A percentile compares a stretch with the other conserved stretches of the same genome.
Conservation (phyloP, 768 basidiomycete genomes). For the Leccinum uliginosum region DNA sequence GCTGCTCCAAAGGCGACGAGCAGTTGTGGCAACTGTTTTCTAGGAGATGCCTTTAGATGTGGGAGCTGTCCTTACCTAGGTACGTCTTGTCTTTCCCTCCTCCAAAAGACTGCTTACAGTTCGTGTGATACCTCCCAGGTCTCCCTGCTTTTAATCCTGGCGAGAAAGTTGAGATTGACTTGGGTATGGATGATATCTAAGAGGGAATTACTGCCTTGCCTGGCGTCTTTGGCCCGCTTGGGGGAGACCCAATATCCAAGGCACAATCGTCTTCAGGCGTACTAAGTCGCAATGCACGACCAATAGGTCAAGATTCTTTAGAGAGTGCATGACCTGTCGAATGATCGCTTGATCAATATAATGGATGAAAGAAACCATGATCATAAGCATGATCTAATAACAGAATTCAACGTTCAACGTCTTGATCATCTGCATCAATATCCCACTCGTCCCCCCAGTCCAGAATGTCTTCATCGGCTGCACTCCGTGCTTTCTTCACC, state of each 20-base stretch:
- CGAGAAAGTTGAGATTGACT: constrained; percentile 91
- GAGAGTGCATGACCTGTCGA: constrained; percentile 1
- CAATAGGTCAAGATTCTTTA: neutral
- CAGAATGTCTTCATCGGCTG: constrained; percentile 26
- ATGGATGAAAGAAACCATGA: neutral
- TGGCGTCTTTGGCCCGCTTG: neutral
- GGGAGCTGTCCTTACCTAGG: constrained; percentile 94
- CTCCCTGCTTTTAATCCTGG: constrained; percentile 98
- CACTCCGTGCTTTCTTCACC: constrained; percentile 18
- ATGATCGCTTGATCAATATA: neutral
- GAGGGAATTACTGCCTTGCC: neutral
- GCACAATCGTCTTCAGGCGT: neutral
- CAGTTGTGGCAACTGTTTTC: constrained; percentile 95
- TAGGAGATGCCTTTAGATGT: constrained; percentile 98
- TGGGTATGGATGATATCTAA: constrained; percentile 87
- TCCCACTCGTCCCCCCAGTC: constrained; percentile 33
- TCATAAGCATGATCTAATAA: neutral
- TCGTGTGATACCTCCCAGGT: constrained; percentile 46
- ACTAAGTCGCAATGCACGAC: constrained; percentile 1
- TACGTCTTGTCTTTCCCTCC: constrained; percentile 38
- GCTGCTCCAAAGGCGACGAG: constrained; percentile 86
- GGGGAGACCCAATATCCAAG: neutral
- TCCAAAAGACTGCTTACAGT: constrained; percentile 5
- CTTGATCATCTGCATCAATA: constrained; percentile 10
- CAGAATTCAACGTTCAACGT: neutral